These are phyloP conservation scores for Annulohypoxylon bovei DNA, from an alignment of 495 filamentous ascomycete genomes.

Conservation along the genomic window DNA sequence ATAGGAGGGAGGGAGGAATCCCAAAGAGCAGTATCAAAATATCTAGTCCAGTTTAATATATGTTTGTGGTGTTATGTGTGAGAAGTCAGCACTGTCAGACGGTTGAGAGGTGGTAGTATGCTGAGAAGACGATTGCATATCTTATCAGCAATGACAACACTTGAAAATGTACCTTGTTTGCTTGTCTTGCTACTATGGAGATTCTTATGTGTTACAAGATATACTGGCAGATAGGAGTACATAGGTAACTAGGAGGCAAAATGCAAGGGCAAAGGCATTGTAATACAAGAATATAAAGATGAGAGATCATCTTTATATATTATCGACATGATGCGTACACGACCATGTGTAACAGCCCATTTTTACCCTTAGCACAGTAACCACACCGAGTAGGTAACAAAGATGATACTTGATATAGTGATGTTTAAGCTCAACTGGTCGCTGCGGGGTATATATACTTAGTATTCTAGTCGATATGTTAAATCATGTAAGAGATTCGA, in stretches of 20 bases:
- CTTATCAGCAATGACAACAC: background rate
- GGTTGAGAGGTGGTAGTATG: background rate
- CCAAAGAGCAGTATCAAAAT: background rate
- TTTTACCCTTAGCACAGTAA: background rate
- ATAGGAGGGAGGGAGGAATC: background rate
- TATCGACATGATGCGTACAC: background rate
- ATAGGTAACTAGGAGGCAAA: background rate
- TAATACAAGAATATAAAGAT: background rate
- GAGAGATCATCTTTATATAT: background rate
- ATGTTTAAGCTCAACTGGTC: background rate
- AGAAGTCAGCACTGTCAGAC: background rate
- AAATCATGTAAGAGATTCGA: background rate
- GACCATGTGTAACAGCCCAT: background rate
- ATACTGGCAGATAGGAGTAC: too few species aligned
- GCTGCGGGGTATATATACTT: background rate
- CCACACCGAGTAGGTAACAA: background rate
- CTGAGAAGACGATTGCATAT: background rate
- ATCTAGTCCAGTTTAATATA: background rate
- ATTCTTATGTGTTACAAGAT: background rate
- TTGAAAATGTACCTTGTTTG: background rate
- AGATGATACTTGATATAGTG: background rate
- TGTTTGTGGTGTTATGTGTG: background rate
- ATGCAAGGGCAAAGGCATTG: background rate
- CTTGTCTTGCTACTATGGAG: background rate
- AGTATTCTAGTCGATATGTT: background rate